Conservation (phyloP, 1,284 basidiomycete genomes). For the Anthracocystis walkeri region DNA sequence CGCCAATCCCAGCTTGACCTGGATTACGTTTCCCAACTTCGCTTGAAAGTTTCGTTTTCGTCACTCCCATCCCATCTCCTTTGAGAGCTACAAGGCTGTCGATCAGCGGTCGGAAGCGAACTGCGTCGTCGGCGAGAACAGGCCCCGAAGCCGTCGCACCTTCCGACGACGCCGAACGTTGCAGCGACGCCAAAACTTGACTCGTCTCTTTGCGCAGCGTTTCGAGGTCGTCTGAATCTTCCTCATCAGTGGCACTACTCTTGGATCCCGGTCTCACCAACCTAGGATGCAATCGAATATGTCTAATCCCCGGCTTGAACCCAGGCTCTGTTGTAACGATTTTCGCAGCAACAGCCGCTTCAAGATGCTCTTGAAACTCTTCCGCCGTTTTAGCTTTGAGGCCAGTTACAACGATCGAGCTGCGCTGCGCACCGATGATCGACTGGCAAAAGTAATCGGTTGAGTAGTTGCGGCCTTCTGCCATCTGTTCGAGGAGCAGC, state of each 20-base stretch:
- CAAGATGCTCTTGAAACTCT: constrained; percentile 42
- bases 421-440: constrained; percentile 26
- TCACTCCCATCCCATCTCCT: neutral
- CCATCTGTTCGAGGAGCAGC: constrained; percentile 45
- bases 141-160: constrained; percentile 30
- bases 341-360: constrained; percentile 39
- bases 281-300: constrained; percentile 42
- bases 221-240: constrained; percentile 23
- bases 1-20: constrained; percentile 32
- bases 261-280: constrained; percentile 23
- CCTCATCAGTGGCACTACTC: constrained; percentile 24
- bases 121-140: constrained; percentile 22
- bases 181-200: constrained; percentile 31
- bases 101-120: constrained; percentile 44
- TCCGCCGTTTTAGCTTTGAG: constrained; percentile 24
- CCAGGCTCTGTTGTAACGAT: constrained; percentile 54
- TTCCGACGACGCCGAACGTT: constrained; percentile 27
- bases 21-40: constrained; percentile 36
- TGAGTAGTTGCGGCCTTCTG: constrained; percentile 47
- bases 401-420: constrained; percentile 21
- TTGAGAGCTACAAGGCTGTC: constrained; percentile 27
- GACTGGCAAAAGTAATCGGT: constrained; percentile 53
- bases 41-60: constrained; percentile 33
- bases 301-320: constrained; percentile 39
- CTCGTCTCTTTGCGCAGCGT: constrained; percentile 27